Evolutionary conservation across 331 rosid species (phyloP).

Genomic region (Phaseolus coccineus): DNA sequence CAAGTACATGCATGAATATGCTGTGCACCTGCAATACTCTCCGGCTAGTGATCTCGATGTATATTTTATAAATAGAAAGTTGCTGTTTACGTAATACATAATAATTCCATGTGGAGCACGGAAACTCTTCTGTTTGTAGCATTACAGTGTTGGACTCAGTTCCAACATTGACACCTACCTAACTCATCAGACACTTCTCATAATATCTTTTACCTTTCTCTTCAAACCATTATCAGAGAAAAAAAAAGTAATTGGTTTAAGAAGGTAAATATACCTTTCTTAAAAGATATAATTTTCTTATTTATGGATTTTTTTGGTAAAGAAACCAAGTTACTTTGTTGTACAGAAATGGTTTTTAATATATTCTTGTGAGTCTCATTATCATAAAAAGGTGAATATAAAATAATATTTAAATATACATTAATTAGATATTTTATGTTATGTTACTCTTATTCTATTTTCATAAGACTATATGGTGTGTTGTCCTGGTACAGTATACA

Average conservation of each 20-base stretch:
- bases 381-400: not conserved
- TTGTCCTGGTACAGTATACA: no score
- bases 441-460: not conserved
- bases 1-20: not conserved
- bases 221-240: not conserved
- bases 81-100: not conserved
- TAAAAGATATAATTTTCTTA: not conserved
- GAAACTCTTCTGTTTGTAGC: not conserved
- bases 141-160: not conserved
- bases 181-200: not conserved
- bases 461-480: no score
- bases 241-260: not conserved
- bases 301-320: not conserved
- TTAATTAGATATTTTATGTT: not conserved
- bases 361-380: not conserved
- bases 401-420: not conserved
- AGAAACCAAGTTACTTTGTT: not conserved
- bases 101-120: not conserved
- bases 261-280: not conserved
- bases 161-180: not conserved
- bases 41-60: conserved; percentile 18
- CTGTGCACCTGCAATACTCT: conserved; percentile 3
- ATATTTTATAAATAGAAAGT: not conserved
- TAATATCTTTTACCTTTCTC: not conserved
- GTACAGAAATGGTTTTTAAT: not conserved